phyloP scores from a whole-genome alignment of 163 green algal species.

The Chloromonas sp. region DNA sequence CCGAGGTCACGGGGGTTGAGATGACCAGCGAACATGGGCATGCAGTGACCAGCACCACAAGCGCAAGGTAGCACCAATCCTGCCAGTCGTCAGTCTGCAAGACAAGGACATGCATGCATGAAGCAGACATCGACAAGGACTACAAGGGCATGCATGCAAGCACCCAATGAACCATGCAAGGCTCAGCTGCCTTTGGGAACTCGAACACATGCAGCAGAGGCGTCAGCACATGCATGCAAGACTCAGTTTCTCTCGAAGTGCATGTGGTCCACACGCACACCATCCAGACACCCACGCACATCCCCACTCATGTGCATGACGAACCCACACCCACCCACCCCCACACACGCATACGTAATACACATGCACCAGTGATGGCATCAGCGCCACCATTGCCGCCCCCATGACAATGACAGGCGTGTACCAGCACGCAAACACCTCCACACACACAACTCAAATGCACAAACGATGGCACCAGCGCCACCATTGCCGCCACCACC shows the following conservation, averaged over 20 bases:
- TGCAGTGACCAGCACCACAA: slow-evolving; percentile 67
- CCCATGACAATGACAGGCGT: slow-evolving; percentile 38
- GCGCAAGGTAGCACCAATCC: slow-evolving; percentile 62
- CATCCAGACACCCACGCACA: too few relatives aligned
- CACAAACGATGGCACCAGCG: too few relatives aligned
- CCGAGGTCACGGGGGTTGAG: slow-evolving; percentile 31
- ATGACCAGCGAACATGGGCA: slow-evolving; percentile 60
- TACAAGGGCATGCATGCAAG: slow-evolving; percentile 11
- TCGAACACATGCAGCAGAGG: background rate
- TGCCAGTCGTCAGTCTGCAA: slow-evolving; percentile 34
- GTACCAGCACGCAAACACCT: slow-evolving; percentile 24
- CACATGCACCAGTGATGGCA: slow-evolving; percentile 10
- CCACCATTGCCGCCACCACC: background rate
- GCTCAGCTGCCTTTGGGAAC: background rate
- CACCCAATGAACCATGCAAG: background rate
- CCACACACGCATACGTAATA: background rate
- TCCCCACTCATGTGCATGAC: background rate
- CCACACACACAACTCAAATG: too few relatives aligned
- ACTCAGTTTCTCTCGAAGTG: too few relatives aligned
- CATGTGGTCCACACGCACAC: too few relatives aligned
- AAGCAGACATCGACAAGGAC: too few relatives aligned
- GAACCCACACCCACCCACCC: background rate
- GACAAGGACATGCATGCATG: background rate
- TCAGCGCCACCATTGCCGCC: slow-evolving; percentile 13
- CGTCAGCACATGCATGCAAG: too few relatives aligned